Base-by-base conservation (phyloP, 1,284 basidiomycete genomes). In the Fomes fomentarius region DNA sequence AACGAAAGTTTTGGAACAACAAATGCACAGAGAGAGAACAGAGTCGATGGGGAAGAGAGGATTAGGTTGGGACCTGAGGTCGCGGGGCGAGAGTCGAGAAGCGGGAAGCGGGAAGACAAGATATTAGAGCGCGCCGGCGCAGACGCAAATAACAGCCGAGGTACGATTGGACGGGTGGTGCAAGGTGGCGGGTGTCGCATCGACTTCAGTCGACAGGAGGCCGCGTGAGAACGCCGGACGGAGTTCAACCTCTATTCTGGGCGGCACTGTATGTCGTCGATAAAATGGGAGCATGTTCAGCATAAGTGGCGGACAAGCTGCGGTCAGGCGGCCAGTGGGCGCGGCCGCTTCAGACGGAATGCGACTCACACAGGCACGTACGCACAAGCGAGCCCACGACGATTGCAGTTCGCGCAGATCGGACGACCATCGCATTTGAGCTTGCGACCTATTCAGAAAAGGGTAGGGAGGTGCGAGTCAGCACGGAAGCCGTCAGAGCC, bases 341-440 rank as follows among this genome's bases (percentile, higher is more conserved):
- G 25, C 8, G n/a, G n/a, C n/a, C n/a, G 24, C 7, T 19, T 22
- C 30, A 19, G 26, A 9, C 42, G 14, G 19, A 14, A 38, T n/a
- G 22, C 5, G 25, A 57, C 59, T 53, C 40, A 61, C 59, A 61
- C 59, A 58, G 69, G 68, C 35, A 69, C 64, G 57, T 70, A 70
- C 19, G 62, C 61, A 57, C 69, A 70, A 11, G 67, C 60, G 28
- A 70, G 65, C 22, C 63, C 64, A 33, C 69, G 66, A 46, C 66
- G 66, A 54, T 66, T 64, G 57, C 69, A 70, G 53, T 70, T 70
- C 17, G 66, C 66, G 57, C 69, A 70, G 31, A 66, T 69, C 33
- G 64, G 60, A 40, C 69, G 63, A 31, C 69, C 69, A 45, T 70
- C 69, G 60, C 69, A 70, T 45, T 70, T 70, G 48, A 70, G 60